A percentile compares a stretch with the other conserved stretches of the same genome.
phyloP scores from a whole-genome alignment of 768 basidiomycete species.

The Dioszegia aurantiaca region DNA sequence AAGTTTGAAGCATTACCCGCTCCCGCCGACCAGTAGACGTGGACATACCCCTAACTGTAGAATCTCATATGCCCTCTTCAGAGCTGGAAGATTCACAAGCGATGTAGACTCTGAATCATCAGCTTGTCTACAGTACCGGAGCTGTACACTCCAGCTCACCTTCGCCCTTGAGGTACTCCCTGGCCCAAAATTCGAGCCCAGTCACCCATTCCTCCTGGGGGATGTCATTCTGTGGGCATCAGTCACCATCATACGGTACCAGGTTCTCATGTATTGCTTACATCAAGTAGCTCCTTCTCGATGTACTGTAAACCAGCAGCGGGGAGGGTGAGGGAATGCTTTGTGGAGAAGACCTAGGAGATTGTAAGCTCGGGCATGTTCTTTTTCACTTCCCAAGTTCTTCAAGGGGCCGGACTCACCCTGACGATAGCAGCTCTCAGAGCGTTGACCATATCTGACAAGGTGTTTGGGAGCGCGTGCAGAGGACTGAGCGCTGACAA shows the following conservation, averaged over 20 bases:
- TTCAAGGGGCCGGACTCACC: conserved; percentile 29
- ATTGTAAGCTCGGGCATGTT: not conserved
- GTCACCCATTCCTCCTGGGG: conserved; percentile 46
- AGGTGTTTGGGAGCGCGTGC: too few species aligned
- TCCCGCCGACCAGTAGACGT: not conserved
- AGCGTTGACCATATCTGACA: conserved; percentile 42
- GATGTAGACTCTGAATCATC: conserved; percentile 44
- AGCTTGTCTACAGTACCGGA: conserved; percentile 1
- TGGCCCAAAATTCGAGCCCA: conserved; percentile 49
- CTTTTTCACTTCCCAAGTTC: not conserved
- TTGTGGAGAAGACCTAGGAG: conserved; percentile 50
- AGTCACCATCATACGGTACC: not conserved
- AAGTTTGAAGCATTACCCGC: not conserved
- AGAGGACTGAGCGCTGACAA: too few species aligned
- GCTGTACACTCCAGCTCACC: conserved; percentile 28
- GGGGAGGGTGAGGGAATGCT: conserved; percentile 49
- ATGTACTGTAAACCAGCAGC: conserved; percentile 46
- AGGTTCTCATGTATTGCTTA: conserved; percentile 11
- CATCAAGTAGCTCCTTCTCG: conserved; percentile 46
- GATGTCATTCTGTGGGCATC: conserved; percentile 38
- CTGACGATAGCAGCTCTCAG: conserved; percentile 47
- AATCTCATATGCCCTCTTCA: conserved; percentile 50
- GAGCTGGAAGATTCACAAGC: conserved; percentile 43
- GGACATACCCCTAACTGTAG: conserved; percentile 38
- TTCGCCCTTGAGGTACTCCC: conserved; percentile 51